Evolutionary conservation across 345 rosid genomes (phyloP).

Genomic region (Pelargonium nanum): DNA sequence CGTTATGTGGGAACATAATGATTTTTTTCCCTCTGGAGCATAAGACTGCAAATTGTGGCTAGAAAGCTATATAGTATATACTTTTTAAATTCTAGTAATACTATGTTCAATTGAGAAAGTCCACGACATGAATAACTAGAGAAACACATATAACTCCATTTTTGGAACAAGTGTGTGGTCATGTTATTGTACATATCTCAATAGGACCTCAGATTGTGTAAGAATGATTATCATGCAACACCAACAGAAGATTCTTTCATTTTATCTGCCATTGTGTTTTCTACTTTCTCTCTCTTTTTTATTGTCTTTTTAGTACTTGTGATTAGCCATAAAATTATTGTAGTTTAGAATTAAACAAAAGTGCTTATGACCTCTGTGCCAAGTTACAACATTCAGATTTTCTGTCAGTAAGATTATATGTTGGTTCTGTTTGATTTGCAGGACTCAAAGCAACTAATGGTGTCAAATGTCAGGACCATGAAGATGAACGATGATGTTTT

Average conservation of each 20-base stretch:
- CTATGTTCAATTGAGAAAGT: neutral
- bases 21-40: neutral
- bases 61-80: neutral
- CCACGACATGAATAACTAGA: neutral
- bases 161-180: no score
- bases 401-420: neutral
- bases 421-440: slow-evolving; percentile 27
- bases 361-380: neutral
- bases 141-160: no score
- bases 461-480: slow-evolving; percentile 60
- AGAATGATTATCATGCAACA: no score
- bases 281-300: no score
- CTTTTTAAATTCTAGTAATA: neutral
- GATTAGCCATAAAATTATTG: no score
- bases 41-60: neutral
- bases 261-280: no score
- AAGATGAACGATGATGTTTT: slow-evolving; percentile 96
- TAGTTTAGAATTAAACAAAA: neutral
- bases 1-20: neutral
- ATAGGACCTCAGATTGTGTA: no score
- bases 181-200: no score
- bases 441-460: slow-evolving; percentile 53
- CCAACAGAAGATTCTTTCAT: no score
- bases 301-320: no score
- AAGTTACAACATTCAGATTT: neutral